Conservation (phyloP, 441 rosid species). For the Pelargonium australe region DNA sequence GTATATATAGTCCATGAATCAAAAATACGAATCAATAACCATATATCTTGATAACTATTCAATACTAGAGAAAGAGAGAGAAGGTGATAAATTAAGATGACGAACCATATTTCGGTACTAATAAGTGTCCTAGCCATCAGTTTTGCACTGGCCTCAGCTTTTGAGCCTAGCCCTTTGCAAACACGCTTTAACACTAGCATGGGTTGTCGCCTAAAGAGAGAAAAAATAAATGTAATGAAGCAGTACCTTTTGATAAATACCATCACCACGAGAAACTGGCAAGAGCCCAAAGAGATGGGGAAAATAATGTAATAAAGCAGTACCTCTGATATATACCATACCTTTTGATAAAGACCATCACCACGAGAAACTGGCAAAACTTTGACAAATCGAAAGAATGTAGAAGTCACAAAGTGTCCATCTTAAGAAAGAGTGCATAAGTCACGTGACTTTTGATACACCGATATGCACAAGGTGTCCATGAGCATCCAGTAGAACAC, state of each 20-base stretch:
- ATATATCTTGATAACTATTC: too few species aligned
- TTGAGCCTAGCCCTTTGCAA: neutral
- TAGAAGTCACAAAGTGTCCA: slow-evolving; percentile 92
- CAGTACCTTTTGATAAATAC: slow-evolving; percentile 94
- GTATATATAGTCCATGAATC: too few species aligned
- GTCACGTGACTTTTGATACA: too few species aligned
- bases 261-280: slow-evolving; percentile 90
- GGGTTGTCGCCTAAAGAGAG: neutral
- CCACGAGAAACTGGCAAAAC: slow-evolving; percentile 91
- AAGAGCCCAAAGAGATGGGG: slow-evolving; percentile 24
- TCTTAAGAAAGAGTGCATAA: too few species aligned
- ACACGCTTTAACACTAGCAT: neutral
- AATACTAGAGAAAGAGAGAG: too few species aligned
- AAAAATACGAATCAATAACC: too few species aligned
- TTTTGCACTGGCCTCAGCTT: too few species aligned
- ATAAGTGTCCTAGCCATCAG: too few species aligned
- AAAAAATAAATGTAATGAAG: neutral
- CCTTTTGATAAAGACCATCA: slow-evolving; percentile 94
- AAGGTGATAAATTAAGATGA: too few species aligned
- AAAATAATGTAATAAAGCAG: neutral
- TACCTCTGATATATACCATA: too few species aligned
- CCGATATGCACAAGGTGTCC: too few species aligned
- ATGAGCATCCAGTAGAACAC: slow-evolving; percentile 66
- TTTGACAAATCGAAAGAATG: slow-evolving; percentile 75
- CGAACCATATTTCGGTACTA: too few species aligned